phyloP scores from a whole-genome alignment of 768 basidiomycete species.

The Thelephora ganbajun region DNA sequence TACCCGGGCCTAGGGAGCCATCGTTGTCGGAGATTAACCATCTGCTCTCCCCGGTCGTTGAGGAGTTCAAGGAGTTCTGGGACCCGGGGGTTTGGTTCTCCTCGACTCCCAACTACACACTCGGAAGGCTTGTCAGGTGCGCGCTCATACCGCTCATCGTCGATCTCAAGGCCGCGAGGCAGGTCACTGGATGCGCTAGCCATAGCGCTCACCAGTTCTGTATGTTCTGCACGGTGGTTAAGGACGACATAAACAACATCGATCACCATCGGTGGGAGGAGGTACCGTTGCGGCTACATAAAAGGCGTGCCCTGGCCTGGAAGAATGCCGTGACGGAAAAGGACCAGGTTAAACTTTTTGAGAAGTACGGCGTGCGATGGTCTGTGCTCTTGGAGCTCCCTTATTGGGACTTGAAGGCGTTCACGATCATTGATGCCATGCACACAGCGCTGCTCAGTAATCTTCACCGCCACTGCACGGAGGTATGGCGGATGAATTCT shows the following conservation, averaged over 20 bases:
- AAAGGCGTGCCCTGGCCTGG: slow-evolving; percentile 5
- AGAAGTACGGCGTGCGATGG: slow-evolving; percentile 10
- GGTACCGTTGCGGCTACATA: background rate
- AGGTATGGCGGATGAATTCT: slow-evolving; percentile 6
- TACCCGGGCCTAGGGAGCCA: slow-evolving; percentile 13
- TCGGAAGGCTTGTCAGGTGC: slow-evolving; percentile 1
- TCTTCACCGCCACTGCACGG: slow-evolving; percentile 8
- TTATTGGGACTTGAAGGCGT: slow-evolving; percentile 14
- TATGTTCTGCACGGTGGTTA: slow-evolving; percentile 13
- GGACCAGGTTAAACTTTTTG: slow-evolving; percentile 3
- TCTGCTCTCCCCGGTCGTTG: slow-evolving; percentile 7
- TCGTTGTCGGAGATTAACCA: slow-evolving; percentile 3
- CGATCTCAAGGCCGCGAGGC: slow-evolving; percentile 15
- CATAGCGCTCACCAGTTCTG: slow-evolving; percentile 15
- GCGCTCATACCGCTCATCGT: slow-evolving; percentile 6
- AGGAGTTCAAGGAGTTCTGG: slow-evolving; percentile 7
- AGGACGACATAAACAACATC: slow-evolving; percentile 16
- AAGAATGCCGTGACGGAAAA: slow-evolving; percentile 1
- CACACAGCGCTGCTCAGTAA: slow-evolving; percentile 11
- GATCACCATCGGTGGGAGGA: slow-evolving; percentile 14
- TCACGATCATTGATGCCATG: slow-evolving; percentile 14
- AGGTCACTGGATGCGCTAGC: slow-evolving; percentile 13
- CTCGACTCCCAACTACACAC: background rate
- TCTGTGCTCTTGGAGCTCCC: slow-evolving; percentile 12
- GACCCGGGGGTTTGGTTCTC: background rate